phyloP scores from a whole-genome alignment of 345 rosid species.

The Orychophragmus violaceus region DNA sequence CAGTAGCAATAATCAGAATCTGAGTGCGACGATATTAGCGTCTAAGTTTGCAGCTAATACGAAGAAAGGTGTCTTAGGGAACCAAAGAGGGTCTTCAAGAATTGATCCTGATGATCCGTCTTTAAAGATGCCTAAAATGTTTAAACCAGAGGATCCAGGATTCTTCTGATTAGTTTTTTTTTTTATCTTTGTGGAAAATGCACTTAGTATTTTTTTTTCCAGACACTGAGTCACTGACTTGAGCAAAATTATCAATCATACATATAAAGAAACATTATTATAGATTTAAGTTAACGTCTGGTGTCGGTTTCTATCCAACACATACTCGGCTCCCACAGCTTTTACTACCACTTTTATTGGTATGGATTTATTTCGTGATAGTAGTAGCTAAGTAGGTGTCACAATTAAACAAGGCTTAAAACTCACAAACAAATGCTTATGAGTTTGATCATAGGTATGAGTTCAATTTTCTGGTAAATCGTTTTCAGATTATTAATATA shows the following conservation, averaged over 20 bases:
- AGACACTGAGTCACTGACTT: not conserved
- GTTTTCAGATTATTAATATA: no score
- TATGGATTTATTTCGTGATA: not conserved
- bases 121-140: conserved; percentile 81
- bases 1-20: conserved; percentile 33
- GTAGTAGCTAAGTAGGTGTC: not conserved
- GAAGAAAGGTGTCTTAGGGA: conserved; percentile 36
- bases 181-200: not conserved
- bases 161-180: conserved; percentile 31
- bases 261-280: not conserved
- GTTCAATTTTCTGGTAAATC: no score
- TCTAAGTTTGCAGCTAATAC: conserved; percentile 67
- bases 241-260: not conserved
- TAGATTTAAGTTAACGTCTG: not conserved
- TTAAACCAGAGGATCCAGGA: conserved; percentile 76
- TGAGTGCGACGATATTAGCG: conserved; percentile 54
- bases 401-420: not conserved
- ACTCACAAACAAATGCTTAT: not conserved
- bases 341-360: not conserved
- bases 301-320: not conserved
- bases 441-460: no score
- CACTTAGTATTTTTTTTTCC: conserved; percentile 9
- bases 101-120: conserved; percentile 43
- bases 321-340: not conserved
- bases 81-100: conserved; percentile 31